Percentiles rank a stretch among this genome's conserved stretches.
Evolutionary conservation across 306 rosid genomes (phyloP).

Genomic region (Geum urbanum): DNA sequence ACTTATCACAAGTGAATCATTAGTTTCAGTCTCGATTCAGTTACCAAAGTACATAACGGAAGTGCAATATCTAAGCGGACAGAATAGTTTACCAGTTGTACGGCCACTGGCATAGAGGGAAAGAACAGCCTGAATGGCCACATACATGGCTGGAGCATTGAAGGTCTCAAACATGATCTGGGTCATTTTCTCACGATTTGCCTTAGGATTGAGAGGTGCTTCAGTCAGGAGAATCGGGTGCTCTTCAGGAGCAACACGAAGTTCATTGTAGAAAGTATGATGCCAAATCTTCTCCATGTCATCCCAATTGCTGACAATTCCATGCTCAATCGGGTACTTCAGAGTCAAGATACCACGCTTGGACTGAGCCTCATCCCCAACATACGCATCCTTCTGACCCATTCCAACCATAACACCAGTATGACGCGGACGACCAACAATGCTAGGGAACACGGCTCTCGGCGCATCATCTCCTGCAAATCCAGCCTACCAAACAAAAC

Average conservation of each 20-base stretch:
- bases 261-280: constrained; percentile 38
- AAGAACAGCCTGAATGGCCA: constrained; percentile 71
- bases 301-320: constrained; percentile 80
- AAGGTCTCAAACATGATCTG: constrained; percentile 41
- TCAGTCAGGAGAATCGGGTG: constrained; percentile 74
- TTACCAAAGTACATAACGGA: neutral
- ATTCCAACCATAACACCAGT: constrained; percentile 41
- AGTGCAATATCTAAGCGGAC: neutral
- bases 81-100: constrained; percentile 56
- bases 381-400: constrained; percentile 40
- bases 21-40: neutral
- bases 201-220: constrained; percentile 75
- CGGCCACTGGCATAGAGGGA: constrained; percentile 91
- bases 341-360: constrained; percentile 38
- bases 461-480: constrained; percentile 43
- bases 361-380: constrained; percentile 41
- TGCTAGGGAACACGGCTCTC: constrained; percentile 40
- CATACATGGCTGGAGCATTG: constrained; percentile 80
- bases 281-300: constrained; percentile 76
- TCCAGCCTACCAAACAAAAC: constrained; percentile 31
- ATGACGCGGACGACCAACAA: constrained; percentile 39
- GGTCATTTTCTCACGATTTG: constrained; percentile 54
- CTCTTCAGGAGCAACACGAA: constrained; percentile 43
- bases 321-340: constrained; percentile 73
- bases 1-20: neutral